phyloP scores from a whole-genome alignment of 2,329 filamentous ascomycete genomes.

The Xylariaceae sp. region DNA sequence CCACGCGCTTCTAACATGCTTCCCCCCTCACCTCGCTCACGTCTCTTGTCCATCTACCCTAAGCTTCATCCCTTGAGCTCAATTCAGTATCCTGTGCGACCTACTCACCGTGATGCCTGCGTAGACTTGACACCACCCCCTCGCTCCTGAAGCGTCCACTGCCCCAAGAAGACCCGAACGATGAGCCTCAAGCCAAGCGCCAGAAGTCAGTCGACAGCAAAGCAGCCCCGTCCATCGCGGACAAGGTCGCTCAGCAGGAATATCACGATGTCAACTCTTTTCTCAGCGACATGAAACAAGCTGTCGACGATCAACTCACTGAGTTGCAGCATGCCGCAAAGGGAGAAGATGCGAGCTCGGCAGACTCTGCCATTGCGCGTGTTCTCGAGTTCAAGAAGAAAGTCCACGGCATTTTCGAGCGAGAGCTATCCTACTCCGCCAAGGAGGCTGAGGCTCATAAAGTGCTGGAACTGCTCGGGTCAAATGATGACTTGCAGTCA shows the following conservation, averaged over 20 bases:
- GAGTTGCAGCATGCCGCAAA: slow-evolving; percentile 37
- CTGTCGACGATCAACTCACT: slow-evolving; percentile 46
- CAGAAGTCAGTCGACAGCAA: slow-evolving; percentile 52
- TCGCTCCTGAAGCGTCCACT: slow-evolving; percentile 56
- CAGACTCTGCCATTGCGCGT: slow-evolving; percentile 40
- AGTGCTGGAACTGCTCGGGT: slow-evolving; percentile 35
- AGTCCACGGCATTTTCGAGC: slow-evolving; percentile 60
- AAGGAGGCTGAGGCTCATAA: slow-evolving; percentile 35
- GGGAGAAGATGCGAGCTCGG: slow-evolving; percentile 23
- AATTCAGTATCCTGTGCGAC: neutral
- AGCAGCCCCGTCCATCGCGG: slow-evolving; percentile 45
- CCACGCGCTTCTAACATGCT: slow-evolving; percentile 1
- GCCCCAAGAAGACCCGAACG: slow-evolving; percentile 39
- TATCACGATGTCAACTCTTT: slow-evolving; percentile 66
- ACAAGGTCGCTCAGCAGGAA: slow-evolving; percentile 49
- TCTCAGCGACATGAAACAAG: slow-evolving; percentile 54
- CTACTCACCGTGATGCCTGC: slow-evolving; percentile 5
- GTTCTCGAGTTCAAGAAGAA: slow-evolving; percentile 60
- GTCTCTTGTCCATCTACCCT: neutral
- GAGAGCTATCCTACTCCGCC: slow-evolving; percentile 54
- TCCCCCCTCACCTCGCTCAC: slow-evolving; percentile 1
- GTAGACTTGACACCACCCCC: slow-evolving; percentile 53
- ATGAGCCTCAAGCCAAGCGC: slow-evolving; percentile 58
- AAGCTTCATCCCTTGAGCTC: neutral
- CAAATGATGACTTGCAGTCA: slow-evolving; percentile 39